Evolutionary conservation across 2,329 filamentous ascomycete genomes (phyloP), one percentile per base, ranked within the genome.

Genomic region (Scytalidium sp.): DNA sequence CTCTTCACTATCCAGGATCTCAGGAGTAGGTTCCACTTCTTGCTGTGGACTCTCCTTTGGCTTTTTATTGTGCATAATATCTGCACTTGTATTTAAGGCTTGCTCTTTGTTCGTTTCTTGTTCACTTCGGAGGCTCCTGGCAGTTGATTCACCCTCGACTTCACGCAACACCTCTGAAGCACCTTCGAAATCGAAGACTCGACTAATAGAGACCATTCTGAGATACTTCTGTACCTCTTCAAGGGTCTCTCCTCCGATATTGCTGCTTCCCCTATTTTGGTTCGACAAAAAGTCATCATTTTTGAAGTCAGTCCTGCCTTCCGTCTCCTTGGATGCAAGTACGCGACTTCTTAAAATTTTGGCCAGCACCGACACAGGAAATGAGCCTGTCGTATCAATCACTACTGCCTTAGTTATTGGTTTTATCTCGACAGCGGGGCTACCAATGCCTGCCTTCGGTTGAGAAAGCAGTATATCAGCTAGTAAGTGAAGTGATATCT

Each of bases 111-210:
- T 8, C 9, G 17, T 21, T 13, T 36, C 13, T 36, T 41, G 11
- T 7, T 47, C 45, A 9, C 6, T 11, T 8, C 23, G 25, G 11
- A 5, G 8, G 5, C 11, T 27, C 3, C 22, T 43, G 39, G 27
- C 29, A 39, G 29, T 10, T 19, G 13, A 4, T 9, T 22, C 36
- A 15, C 45, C 52, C 21, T 20, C 70, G 29, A 82, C 56, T 56
- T 85, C 82, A 2, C 61, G 64, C 27, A 85, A 57, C 1, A 79
- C 79, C 60, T 84, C 79, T 71, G 71, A 75, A 17, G 85, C 56
- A 0, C 82, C 82, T 42, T 82, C 73, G 10, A 81, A 56, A 51
- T 83, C 80, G 55, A 85, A 85, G 1, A 84, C 73, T 20, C 77
- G 70, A 20, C 78, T 78, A 22, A 85, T 69, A 25, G 75, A 71